These are phyloP conservation scores for Citrullus colocynthis DNA, from an alignment of 306 rosid genomes.

Conservation along the genomic window DNA sequence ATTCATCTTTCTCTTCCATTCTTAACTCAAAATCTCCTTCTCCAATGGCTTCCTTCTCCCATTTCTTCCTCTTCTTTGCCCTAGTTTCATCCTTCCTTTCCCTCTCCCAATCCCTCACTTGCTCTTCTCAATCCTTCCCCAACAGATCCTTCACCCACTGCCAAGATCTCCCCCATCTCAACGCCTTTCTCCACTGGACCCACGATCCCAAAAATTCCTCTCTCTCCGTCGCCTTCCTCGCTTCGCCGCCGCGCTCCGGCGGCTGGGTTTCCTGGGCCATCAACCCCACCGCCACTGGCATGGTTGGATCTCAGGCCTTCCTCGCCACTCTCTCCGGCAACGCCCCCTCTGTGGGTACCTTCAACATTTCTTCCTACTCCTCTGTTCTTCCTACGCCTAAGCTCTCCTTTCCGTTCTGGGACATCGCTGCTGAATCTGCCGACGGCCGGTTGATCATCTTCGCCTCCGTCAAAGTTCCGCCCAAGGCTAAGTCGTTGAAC, in stretches of 20 bases:
- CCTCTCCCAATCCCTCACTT: slow-evolving; percentile 20
- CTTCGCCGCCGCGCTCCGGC: slow-evolving; percentile 11
- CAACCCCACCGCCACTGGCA: slow-evolving; percentile 37
- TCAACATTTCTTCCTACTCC: slow-evolving; percentile 21
- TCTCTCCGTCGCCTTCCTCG: slow-evolving; percentile 49
- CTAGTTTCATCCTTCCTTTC: slow-evolving; percentile 9
- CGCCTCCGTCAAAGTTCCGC: slow-evolving; percentile 36
- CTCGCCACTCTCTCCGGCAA: slow-evolving; percentile 22
- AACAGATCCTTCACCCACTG: slow-evolving; percentile 31
- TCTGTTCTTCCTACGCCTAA: not conserved
- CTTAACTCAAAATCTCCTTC: not conserved
- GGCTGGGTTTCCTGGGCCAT: slow-evolving; percentile 85
- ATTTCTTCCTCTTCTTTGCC: not conserved
- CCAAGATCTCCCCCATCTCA: slow-evolving; percentile 32
- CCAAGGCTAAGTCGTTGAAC: slow-evolving; percentile 11
- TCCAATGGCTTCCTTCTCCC: slow-evolving; percentile 5
- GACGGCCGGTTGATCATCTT: slow-evolving; percentile 16
- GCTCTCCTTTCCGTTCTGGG: slow-evolving; percentile 21
- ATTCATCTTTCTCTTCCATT: not conserved
- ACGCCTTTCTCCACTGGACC: slow-evolving; percentile 45
- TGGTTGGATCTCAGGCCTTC: slow-evolving; percentile 47
- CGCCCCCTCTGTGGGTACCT: slow-evolving; percentile 7
- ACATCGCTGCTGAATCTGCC: not conserved
- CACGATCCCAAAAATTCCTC: slow-evolving; percentile 38
- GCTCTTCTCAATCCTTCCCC: slow-evolving; percentile 30